A percentile compares a stretch with the other conserved stretches of the same genome.
Conservation (phyloP, 202 grass and related monocot genomes). For the Setaria italica region DNA sequence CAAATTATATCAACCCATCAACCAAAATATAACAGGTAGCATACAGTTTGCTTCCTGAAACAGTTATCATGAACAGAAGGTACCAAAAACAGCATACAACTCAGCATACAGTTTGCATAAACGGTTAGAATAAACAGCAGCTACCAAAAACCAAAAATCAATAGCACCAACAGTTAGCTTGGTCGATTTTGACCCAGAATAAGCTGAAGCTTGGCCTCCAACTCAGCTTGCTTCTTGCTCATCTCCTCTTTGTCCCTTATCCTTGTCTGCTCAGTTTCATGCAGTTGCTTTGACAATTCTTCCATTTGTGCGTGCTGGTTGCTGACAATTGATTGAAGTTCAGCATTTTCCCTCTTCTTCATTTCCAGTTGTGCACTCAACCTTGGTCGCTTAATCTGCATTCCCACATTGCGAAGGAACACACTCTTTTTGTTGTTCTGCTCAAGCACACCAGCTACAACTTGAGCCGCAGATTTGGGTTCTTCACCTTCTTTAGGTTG, state of each 20-base stretch:
- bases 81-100: no score
- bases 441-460: slow-evolving; percentile 9
- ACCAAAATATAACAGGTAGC: no score
- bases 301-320: neutral
- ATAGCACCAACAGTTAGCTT: no score
- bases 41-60: no score
- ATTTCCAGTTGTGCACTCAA: neutral
- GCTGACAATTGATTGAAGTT: neutral
- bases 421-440: neutral
- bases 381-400: neutral
- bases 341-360: neutral
- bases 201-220: neutral
- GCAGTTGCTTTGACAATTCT: neutral
- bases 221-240: neutral
- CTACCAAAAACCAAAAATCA: no score
- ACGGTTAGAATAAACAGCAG: no score
- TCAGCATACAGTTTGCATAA: no score
- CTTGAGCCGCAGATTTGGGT: neutral
- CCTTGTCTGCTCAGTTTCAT: neutral
- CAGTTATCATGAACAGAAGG: no score
- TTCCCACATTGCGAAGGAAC: neutral
- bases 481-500: neutral
- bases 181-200: neutral
- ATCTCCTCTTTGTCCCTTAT: neutral
- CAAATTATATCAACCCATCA: no score